Base-by-base conservation (phyloP, 2,329 filamentous ascomycete genomes). In the Fusarium sp. region DNA sequence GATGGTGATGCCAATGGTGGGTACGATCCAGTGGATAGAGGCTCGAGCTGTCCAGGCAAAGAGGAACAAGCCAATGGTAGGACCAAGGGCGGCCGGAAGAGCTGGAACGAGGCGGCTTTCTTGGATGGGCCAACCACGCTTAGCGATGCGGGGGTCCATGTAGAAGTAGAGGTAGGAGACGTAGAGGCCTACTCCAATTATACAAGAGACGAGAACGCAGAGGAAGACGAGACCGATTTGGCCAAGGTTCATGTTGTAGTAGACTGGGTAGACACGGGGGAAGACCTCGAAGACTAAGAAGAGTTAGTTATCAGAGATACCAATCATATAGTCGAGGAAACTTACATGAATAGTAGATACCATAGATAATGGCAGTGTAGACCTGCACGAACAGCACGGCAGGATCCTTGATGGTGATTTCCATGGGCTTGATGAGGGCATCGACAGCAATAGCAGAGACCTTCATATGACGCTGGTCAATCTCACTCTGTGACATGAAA, bases 401-500 rank as follows among this genome's bases (percentile, higher is more conserved):
- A 0, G 90, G 90, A 62, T 91, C 89, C 76, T 89, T 87, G 76
- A 90, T 69, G 11, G 85, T 89, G 74, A 91, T 88, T 78, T 89
- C 85, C 18, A 87, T 79, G 4, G 90, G 90, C 79, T 89, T 89
- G 79, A 90, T 86, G 25, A 93, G 82, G 1, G 89, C 87, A 41
- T 91, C 86, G 45, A 85, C 63, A 27, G 87, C 79, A 31, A 90
- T 80, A 18, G 83, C 80, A 9, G 79, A 78, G 6, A 85, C 79
- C 50, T 82, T 86, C 74, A 89, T 82, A 70, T 86, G 84, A n/a
- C 81, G 83, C 79, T 90, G 87, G 75, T 91, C 87, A 66, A 93
- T 89, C 78, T 93, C 91, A 59, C 86, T 87, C 76, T 92, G 88
- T 0, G 88, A 86, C 79, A 87, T 86, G 79, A 92, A 87, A 59